A percentile compares a stretch with the other conserved stretches of the same genome.
Conservation (phyloP, 2,329 filamentous ascomycete genomes). For the Aspergillus versicolor region DNA sequence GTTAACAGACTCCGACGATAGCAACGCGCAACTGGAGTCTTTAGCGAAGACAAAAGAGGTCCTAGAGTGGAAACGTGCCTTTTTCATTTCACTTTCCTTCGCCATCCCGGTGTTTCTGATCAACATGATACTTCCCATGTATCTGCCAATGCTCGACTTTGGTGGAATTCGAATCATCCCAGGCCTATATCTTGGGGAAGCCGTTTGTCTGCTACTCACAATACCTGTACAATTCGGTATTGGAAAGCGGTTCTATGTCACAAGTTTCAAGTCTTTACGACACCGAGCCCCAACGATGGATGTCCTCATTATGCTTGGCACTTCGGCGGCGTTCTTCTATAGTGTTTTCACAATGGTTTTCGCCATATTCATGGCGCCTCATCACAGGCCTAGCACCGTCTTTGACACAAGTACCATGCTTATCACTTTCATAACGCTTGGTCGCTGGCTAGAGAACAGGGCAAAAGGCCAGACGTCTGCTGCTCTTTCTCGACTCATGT, state of each 20-base stretch:
- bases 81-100: constrained; percentile 74
- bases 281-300: constrained; percentile 97
- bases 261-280: constrained; percentile 88
- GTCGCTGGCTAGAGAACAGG: constrained; percentile 87
- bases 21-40: constrained; percentile 93
- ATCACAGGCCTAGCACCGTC: constrained; percentile 79
- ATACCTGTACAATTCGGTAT: constrained; percentile 96
- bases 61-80: constrained; percentile 83
- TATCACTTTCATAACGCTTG: constrained; percentile 90
- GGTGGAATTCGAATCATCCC: constrained; percentile 64
- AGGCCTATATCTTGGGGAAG: constrained; percentile 83
- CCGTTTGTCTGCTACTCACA: constrained; percentile 79
- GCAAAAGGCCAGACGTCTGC: constrained; percentile 97
- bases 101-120: constrained; percentile 88
- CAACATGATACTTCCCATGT: constrained; percentile 94
- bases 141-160: constrained; percentile 71
- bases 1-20: constrained; percentile 88
- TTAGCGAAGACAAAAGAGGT: constrained; percentile 96
- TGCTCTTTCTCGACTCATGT: constrained; percentile 92
- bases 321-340: constrained; percentile 94
- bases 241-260: constrained; percentile 88
- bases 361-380: constrained; percentile 71
- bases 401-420: constrained; percentile 99
- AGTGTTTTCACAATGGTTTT: constrained; percentile 84
- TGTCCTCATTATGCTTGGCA: constrained; percentile 89